Percentiles rank a stretch among this genome's conserved stretches.
Conservation (phyloP, 768 basidiomycete genomes). For the Trametes villosa region DNA sequence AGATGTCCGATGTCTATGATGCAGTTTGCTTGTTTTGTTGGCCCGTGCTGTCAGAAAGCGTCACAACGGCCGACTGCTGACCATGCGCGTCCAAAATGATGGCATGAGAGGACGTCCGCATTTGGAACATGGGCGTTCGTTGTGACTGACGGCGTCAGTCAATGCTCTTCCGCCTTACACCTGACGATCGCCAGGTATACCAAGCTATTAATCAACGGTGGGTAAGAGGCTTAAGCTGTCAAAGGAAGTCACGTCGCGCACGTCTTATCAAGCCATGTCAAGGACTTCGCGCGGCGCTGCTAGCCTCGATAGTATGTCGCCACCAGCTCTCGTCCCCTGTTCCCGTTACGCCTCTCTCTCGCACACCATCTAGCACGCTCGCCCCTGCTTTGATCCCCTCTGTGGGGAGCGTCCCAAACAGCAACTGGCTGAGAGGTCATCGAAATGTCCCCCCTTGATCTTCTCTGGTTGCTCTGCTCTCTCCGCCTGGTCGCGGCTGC, state of each 20-base stretch:
- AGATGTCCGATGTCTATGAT: too few relatives aligned
- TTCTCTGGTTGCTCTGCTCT: background rate
- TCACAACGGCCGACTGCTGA: too few relatives aligned
- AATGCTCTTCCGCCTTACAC: too few relatives aligned
- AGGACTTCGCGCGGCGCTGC: background rate
- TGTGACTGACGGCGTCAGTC: slow-evolving; percentile 11
- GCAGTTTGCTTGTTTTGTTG: background rate
- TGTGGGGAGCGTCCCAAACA: background rate
- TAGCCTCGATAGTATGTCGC: background rate
- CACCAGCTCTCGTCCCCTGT: background rate
- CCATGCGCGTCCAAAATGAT: too few relatives aligned
- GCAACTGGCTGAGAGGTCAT: background rate
- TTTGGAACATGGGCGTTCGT: slow-evolving; percentile 3
- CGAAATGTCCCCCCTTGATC: background rate
- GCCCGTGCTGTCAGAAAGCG: background rate
- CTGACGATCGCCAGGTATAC: background rate
- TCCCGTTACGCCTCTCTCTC: background rate
- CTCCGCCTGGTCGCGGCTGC: slow-evolving; percentile 1
- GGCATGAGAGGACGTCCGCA: too few relatives aligned
- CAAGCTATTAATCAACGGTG: background rate
- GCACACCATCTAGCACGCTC: background rate
- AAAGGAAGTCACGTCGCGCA: background rate
- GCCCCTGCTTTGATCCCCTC: background rate
- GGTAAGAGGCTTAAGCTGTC: background rate
- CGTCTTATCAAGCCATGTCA: slow-evolving; percentile 7